These are phyloP conservation scores for Carex kokanica DNA, from an alignment of 176 grass and related monocot genomes.

Conservation along the genomic window DNA sequence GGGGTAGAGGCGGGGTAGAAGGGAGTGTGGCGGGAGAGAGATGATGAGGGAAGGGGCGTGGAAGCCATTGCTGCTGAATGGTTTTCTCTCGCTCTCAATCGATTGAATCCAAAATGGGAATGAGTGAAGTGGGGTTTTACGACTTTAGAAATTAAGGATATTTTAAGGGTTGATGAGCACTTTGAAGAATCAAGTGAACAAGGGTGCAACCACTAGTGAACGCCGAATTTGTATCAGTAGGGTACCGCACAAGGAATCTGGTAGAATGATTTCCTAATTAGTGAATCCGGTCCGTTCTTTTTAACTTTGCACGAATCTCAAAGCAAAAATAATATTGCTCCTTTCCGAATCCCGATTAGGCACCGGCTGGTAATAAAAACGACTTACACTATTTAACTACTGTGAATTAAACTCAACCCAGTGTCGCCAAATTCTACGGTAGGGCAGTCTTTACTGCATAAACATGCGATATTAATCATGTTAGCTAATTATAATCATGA, in stretches of 20 bases:
- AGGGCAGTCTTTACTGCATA: too few species aligned
- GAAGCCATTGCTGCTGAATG: slow-evolving; percentile 9
- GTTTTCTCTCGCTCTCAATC: neutral
- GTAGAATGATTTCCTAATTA: too few species aligned
- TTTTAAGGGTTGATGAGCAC: neutral
- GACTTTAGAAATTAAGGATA: neutral
- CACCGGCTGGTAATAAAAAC: neutral
- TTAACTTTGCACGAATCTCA: too few species aligned
- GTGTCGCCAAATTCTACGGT: too few species aligned
- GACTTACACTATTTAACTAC: neutral
- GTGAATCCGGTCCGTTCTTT: too few species aligned
- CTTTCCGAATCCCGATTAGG: too few species aligned
- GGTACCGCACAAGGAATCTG: too few species aligned
- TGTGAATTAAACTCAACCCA: neutral
- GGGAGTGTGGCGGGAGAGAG: slow-evolving; percentile 24
- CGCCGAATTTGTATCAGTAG: too few species aligned
- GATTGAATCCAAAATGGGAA: neutral
- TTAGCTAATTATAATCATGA: neutral
- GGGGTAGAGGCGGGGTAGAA: neutral
- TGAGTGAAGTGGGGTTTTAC: neutral
- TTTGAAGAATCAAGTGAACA: neutral
- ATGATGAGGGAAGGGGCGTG: neutral
- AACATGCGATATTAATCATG: neutral
- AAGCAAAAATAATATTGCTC: too few species aligned
- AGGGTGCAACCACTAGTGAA: neutral